Conservation (phyloP, 2,329 filamentous ascomycete genomes). For the Ascochyta lentis region DNA sequence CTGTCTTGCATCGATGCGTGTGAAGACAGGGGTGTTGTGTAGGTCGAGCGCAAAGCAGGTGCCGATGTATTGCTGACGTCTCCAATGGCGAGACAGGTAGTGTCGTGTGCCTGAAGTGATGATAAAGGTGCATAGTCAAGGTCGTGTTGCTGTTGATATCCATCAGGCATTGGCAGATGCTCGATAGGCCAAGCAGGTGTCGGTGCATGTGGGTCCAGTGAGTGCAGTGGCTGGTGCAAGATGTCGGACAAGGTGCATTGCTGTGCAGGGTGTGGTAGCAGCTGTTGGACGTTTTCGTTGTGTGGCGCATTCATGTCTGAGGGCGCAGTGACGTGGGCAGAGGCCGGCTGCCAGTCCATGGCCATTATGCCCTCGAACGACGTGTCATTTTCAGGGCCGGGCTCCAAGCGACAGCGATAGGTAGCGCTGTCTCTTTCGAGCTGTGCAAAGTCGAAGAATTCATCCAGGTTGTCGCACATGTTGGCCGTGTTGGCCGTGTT, state of each 20-base stretch:
- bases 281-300: neutral
- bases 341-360: conserved; percentile 38
- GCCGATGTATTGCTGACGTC: neutral
- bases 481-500: neutral
- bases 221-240: neutral
- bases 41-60: neutral
- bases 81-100: neutral
- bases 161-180: neutral
- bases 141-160: neutral
- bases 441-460: conserved; percentile 47
- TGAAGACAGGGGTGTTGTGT: neutral
- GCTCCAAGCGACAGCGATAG: conserved; percentile 5
- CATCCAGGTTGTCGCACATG: conserved; percentile 33
- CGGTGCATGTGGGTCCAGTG: neutral
- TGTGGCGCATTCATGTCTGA: neutral
- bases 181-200: neutral
- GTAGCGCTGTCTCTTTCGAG: conserved; percentile 30
- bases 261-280: neutral
- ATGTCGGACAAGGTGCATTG: neutral
- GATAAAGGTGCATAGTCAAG: conserved; percentile 1
- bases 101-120: neutral
- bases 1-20: too few species aligned
- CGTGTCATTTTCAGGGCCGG: neutral
- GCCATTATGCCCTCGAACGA: conserved; percentile 13
- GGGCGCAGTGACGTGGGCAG: neutral